Evolutionary conservation across 1,139 yeast genomes (phyloP), one percentile per base, ranked within the genome.

Genomic region (Sugiyamaella pinicola): DNA sequence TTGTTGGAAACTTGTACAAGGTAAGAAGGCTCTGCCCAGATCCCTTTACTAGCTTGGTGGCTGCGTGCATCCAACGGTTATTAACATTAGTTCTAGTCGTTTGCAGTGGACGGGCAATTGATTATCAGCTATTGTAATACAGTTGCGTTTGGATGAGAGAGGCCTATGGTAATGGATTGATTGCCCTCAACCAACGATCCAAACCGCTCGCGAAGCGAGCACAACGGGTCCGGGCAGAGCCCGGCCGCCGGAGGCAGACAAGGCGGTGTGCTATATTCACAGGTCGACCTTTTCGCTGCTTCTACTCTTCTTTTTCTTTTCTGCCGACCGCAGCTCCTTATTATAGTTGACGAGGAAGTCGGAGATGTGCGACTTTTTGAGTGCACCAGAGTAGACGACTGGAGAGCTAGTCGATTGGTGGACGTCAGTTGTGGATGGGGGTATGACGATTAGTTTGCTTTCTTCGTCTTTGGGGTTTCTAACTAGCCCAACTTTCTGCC

Each of bases 61-160:
- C 13, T 29, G 34, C 34, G n/a, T 10, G 28, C 28, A 24, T 24
- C 28, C 9, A 9, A 9, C 28, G 12, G 12, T 22, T 24, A 21
- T 49, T 50, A 52, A 49, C 54, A 9, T 7, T 22, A 9, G 15
- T 33, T 12, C 19, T 28, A 63, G 61, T 60, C 61, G 50, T 71
- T 69, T 56, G 69, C 69, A 19, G 61, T 67, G 6, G 74, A 70
- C 29, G 69, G 67, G 21, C 67, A 66, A 42, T 58, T 73, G 38
- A 64, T 68, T 47, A 64, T 72, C 6, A 65, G 68, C 28, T 73
- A 73, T 54, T 72, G 75, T 55, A 62, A 57, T 26, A 69, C 72
- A 0, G 73, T 70, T 13, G 76, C 76, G 5, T 72, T 72, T 56
- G 76, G 76, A 4, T 72, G 59, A 55, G 19, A 12, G 9, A 24